phyloP scores from a whole-genome alignment of 2,329 filamentous ascomycete genomes.

The Fusarium multiceps region DNA sequence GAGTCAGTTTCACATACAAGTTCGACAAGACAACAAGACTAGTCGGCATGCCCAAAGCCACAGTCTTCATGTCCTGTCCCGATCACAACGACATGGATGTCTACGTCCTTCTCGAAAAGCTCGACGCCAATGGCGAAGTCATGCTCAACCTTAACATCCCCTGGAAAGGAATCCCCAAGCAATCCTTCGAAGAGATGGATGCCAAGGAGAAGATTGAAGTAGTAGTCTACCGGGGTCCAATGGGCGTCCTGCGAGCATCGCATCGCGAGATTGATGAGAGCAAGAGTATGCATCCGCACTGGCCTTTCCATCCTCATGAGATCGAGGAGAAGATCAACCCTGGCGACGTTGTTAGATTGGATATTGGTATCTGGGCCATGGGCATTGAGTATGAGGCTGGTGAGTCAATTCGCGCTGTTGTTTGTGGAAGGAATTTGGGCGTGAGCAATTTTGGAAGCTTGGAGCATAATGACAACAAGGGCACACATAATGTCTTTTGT shows the following conservation, averaged over 20 bases:
- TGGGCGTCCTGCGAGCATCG: conserved; percentile 6
- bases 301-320: conserved; percentile 21
- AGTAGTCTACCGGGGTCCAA: conserved; percentile 2
- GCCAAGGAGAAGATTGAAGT: conserved; percentile 12
- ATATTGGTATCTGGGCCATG: conserved; percentile 21
- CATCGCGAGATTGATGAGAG: conserved; percentile 18
- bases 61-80: conserved; percentile 4
- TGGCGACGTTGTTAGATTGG: not conserved
- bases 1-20: not conserved
- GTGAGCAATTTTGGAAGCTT: conserved; percentile 19
- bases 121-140: not conserved
- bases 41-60: conserved; percentile 15
- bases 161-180: conserved; percentile 2
- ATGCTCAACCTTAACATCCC: conserved; percentile 22
- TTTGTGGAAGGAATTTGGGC: not conserved
- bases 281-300: conserved; percentile 21
- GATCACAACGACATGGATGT: conserved; percentile 18
- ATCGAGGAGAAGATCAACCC: not conserved
- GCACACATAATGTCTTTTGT: not conserved
- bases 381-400: conserved; percentile 21
- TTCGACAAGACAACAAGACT: conserved; percentile 5
- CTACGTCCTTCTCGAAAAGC: conserved; percentile 7
- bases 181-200: not conserved
- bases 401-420: not conserved
- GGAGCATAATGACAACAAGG: conserved; percentile 16